Evolutionary conservation across 1,284 basidiomycete genomes (phyloP).

Genomic region (Ceratobasidium sp.): DNA sequence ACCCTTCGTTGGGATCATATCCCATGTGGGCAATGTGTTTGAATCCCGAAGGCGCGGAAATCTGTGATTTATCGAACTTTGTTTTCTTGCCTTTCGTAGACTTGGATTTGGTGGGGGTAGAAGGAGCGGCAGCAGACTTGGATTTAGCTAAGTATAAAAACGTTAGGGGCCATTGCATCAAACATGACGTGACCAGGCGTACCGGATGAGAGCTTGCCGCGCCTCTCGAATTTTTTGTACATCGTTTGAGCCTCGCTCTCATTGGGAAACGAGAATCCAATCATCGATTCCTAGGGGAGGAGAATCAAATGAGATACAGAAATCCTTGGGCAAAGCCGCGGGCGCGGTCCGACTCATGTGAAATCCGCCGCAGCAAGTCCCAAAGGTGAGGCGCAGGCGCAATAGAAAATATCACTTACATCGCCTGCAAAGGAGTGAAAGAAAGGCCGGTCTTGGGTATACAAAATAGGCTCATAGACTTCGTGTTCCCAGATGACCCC

Average conservation of each 20-base stretch:
- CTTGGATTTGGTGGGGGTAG: constrained; percentile 66
- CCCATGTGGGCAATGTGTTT: constrained; percentile 96
- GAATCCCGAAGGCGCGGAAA: constrained; percentile 83
- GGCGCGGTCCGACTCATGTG: not conserved
- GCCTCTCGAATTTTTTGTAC: constrained; percentile 82
- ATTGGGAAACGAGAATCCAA: constrained; percentile 90
- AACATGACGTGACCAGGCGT: constrained; percentile 47
- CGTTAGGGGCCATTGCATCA: constrained; percentile 18
- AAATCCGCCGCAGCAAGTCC: not conserved
- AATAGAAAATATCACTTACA: constrained; percentile 60
- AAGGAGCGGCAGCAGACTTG: constrained; percentile 53
- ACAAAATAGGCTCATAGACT: constrained; percentile 84
- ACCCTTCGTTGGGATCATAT: constrained; percentile 85
- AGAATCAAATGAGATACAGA: not conserved
- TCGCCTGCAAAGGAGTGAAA: constrained; percentile 95
- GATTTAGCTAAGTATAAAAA: constrained; percentile 51
- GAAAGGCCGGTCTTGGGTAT: constrained; percentile 86
- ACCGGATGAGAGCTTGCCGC: constrained; percentile 69
- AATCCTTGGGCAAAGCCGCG: not conserved
- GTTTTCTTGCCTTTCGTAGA: constrained; percentile 65
- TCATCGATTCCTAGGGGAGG: constrained; percentile 73
- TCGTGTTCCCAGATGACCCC: constrained; percentile 96
- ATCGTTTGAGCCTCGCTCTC: constrained; percentile 88
- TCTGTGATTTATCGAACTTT: constrained; percentile 89
- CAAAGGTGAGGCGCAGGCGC: not conserved